Evolutionary conservation across 139 green algal species (phyloP), one percentile per base, ranked within the genome.

Genomic region (Penium margaritaceum): DNA sequence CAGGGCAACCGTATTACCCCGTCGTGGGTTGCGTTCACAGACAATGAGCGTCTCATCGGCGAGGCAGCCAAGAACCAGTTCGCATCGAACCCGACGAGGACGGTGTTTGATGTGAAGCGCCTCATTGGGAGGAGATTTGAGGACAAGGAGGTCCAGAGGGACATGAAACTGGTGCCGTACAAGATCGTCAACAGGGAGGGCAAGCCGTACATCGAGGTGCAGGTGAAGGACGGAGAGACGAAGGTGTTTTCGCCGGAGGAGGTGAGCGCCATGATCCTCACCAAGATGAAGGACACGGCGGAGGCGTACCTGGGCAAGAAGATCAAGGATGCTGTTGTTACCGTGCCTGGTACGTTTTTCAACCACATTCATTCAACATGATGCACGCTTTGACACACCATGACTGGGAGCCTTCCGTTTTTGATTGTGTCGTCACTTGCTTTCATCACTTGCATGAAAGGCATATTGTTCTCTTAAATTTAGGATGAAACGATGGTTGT

Each of bases 1-100:
- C 91, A 95, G 80, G 93, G 95, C 64, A 98, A 98, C 88, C 85
- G 95, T 24, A 98, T 99, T 81, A 98, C 93, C 2, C 95, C 95
- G 12, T 97, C 93, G 0, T 98, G 97, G 72, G 94, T 99, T 6
- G 95, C 95, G 0, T 99, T 98, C 87, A 97, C 93, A n/a, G 95
- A 98, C 85, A 84, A n/a, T n/a, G 95, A 99, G 87, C 88, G 94
- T 21, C 80, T 99, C 34, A 96, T 99, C 65, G 95, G 95, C 38
- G 95, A 99, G 67, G 78, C 83, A 38, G 94, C 94, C 27, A 98
- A 98, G 87, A 98, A 97, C 85, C 92, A 97, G 89, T 93, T 90
- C 1, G 92, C 91, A 0, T 82, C 87, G 44, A 99, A 99, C 85
- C 94, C 94, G 3, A 75, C 85, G 41, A 78, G 88, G 41, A 98